Conservation (phyloP, 2,329 filamentous ascomycete genomes). For the Hirsutella minnesotensis region DNA sequence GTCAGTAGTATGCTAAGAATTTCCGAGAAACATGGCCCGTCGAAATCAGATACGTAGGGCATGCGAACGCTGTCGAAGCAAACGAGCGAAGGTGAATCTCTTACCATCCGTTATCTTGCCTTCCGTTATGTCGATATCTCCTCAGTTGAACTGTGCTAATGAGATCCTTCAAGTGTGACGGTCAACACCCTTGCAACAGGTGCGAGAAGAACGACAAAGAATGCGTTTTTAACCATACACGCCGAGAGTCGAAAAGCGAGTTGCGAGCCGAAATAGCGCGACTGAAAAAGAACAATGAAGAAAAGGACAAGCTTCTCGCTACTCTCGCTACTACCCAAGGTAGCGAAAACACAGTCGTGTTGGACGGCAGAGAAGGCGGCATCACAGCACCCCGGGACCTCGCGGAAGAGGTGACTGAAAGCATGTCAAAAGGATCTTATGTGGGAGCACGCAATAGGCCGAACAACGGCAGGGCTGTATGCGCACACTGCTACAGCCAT, state of each 20-base stretch:
- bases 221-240: slow-evolving; percentile 3
- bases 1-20: too few species aligned
- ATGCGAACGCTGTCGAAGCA: slow-evolving; percentile 6
- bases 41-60: slow-evolving; percentile 1
- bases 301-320: neutral
- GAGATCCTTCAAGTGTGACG: slow-evolving; percentile 1
- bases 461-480: too few species aligned
- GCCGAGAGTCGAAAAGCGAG: slow-evolving; percentile 7
- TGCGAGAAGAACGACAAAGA: neutral
- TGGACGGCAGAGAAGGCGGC: too few species aligned
- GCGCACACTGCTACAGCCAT: too few species aligned
- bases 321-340: too few species aligned
- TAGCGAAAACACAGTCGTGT: too few species aligned
- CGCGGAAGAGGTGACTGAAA: too few species aligned
- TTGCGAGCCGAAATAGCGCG: too few species aligned
- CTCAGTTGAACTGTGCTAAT: neutral
- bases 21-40: neutral
- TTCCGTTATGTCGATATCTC: too few species aligned
- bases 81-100: slow-evolving; percentile 6
- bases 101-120: neutral
- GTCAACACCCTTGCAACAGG: slow-evolving; percentile 2
- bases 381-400: too few species aligned
- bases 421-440: too few species aligned
- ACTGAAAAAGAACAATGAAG: slow-evolving; percentile 4
- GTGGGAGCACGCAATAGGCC: too few species aligned